Evolutionary conservation across 2,329 filamentous ascomycete species (phyloP), one percentile per base, ranked within the genome.

Genomic region (Penicillium hordei): DNA sequence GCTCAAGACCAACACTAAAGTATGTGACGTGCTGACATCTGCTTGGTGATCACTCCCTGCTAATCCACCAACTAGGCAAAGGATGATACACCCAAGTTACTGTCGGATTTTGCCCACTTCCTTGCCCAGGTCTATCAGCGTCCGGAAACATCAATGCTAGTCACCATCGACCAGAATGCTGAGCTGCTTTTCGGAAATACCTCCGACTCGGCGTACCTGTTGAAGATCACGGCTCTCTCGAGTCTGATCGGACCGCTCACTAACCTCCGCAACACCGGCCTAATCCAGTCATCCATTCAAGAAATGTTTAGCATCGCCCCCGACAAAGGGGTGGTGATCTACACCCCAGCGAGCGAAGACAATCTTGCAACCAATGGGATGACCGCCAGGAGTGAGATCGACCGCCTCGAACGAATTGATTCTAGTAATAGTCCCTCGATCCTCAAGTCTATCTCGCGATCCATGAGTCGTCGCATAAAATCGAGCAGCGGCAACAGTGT

Each of bases 231-330:
- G 36, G 87, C 90, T 0, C 79, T 94, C 10, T 82, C 89, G 1
- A 81, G 81, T 12, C 83, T 90, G 62, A 78, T 94, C 57, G 86
- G 88, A 60, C 85, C 89, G 0, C 83, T 86, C 4, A 90, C 86
- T 52, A 96, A 96, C 76, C 89, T 89, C 71, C 86, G 91, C 61
- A 94, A 93, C 72, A 86, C 90, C 1, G 81, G 83, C n/a, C 76
- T 95, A 19, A 83, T 95, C 4, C 90, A 94, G 70, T 81, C 80
- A n/a, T 88, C 89, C 71, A 83, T 96, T 73, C 81, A 86, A 15
- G 88, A 91, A 25, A 81, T 86, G 0, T 79, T 96, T 0, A 83
- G 84, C 2, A 89, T 96, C 3, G 68, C 80, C 0, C 74, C 86
- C 0, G 79, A 84, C 1, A 83, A 90, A 39, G 91, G 92, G 1